Percentiles rank a stretch among this genome's conserved stretches.
Evolutionary conservation across 805 yeast species (phyloP).

Genomic region (Gaillardinia entomophila): DNA sequence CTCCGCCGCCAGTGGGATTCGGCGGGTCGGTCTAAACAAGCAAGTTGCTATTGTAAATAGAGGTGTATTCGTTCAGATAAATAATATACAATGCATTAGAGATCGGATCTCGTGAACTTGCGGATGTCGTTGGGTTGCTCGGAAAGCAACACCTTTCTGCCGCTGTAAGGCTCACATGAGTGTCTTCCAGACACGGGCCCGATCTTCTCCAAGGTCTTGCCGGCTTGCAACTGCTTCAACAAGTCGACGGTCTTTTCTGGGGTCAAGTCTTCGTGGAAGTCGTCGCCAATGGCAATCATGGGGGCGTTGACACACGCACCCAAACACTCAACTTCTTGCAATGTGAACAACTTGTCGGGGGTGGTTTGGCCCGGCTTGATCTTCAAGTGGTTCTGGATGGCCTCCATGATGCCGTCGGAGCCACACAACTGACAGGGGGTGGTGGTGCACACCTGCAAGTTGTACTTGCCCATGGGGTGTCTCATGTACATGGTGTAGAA

Average conservation of each 20-base stretch:
- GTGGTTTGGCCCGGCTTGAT: constrained; percentile 77
- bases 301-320: constrained; percentile 94
- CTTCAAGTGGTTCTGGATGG: constrained; percentile 54
- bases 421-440: constrained; percentile 87
- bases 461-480: constrained; percentile 79
- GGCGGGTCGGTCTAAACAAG: constrained; percentile 18
- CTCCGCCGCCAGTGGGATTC: constrained; percentile 50
- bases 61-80: too few relatives aligned
- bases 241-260: constrained; percentile 56
- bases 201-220: constrained; percentile 48
- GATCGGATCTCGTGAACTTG: constrained; percentile 66
- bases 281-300: constrained; percentile 80
- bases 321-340: constrained; percentile 84
- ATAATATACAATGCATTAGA: too few relatives aligned
- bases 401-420: constrained; percentile 71
- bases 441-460: constrained; percentile 82
- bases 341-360: constrained; percentile 65
- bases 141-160: constrained; percentile 54
- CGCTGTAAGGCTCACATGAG: constrained; percentile 73
- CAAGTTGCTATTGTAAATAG: neutral
- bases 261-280: constrained; percentile 76
- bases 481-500: constrained; percentile 90
- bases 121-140: constrained; percentile 66
- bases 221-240: constrained; percentile 58
- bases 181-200: constrained; percentile 71